Evolutionary conservation across 2,329 filamentous ascomycete species (phyloP), one percentile per base, ranked within the genome.

Genomic region (Hypoxylon sp.): DNA sequence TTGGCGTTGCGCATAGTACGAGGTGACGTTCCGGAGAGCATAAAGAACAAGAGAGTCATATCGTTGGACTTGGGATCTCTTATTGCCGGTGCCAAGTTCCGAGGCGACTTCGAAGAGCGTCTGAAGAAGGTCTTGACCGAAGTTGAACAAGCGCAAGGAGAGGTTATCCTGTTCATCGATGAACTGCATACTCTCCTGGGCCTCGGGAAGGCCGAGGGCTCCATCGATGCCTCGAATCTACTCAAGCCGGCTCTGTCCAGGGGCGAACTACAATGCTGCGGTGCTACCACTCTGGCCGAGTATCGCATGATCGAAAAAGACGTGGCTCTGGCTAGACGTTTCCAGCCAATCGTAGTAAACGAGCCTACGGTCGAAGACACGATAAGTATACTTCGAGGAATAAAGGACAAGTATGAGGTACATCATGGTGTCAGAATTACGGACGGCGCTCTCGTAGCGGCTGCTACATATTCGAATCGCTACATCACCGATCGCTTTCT

Each of bases 351-450:
- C 55, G 76, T 92, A 29, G 92, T 99, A n/a, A 90, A 88, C 58
- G 95, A 99, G 69, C 95, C 95, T 0, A 88, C 86, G 0, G 93
- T 98, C 0, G 87, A 91, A 66, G 93, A 97, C 66, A 97, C 95
- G 0, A 93, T 99, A 60, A 97, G 92, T 47, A 98, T 99, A 55
- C 80, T 99, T 0, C 87, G 95, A 70, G 95, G 94, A 45, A 97
- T 99, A 79, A 98, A 98, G 72, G 93, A 98, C 70, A 91, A 92
- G 65, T 99, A 99, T 70, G 95, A 98, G 74, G 91, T 98, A 0
- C 95, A 98, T 66, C 95, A 99, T 70, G 94, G 95, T 75, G 94
- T 98, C 0, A 84, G 93, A 50, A 98, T 99, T 65, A 96, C 92
- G 0, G 95, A 98, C 69, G 89, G 90, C 1, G 92, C 95, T 5